Evolutionary conservation across 768 basidiomycete genomes (phyloP).

Genomic region (Chalciporus sphaerocephalus): DNA sequence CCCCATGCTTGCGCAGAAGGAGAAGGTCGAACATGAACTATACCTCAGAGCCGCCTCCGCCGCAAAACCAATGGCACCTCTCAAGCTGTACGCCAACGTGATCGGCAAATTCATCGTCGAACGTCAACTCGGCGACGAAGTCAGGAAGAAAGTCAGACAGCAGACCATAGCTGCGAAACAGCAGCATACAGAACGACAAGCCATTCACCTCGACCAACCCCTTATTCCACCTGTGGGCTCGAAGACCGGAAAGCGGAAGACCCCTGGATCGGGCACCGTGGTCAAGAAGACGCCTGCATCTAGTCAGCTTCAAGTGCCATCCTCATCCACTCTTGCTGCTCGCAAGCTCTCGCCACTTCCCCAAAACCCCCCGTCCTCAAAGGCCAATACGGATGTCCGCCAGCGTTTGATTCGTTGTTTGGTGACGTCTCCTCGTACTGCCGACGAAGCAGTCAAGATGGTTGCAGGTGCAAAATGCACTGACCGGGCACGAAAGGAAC

Average conservation of each 20-base stretch:
- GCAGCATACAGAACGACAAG: constrained; percentile 47
- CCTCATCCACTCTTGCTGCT: constrained; percentile 26
- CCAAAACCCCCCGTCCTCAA: constrained; percentile 15
- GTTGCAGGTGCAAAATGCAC: constrained; percentile 43
- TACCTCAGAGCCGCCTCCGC: constrained; percentile 62
- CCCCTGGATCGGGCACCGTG: constrained; percentile 25
- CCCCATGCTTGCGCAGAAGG: constrained; percentile 50
- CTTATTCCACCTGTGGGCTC: constrained; percentile 23
- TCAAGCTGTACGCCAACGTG: constrained; percentile 72
- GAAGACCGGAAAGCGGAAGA: constrained; percentile 45
- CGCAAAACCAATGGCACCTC: constrained; percentile 55
- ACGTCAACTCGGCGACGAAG: constrained; percentile 48
- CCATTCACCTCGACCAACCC: constrained; percentile 39
- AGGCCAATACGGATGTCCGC: constrained; percentile 23
- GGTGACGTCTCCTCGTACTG: constrained; percentile 46
- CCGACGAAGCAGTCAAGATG: constrained; percentile 35
- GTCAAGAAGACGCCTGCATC: constrained; percentile 25
- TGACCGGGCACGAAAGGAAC: constrained; percentile 35
- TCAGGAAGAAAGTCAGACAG: constrained; percentile 44
- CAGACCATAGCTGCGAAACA: constrained; percentile 44
- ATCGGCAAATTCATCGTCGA: constrained; percentile 69
- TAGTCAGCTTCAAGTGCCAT: constrained; percentile 28
- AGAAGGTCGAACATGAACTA: constrained; percentile 62
- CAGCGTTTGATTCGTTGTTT: constrained; percentile 48
- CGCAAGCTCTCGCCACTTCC: constrained; percentile 31